Conservation (phyloP, 106 monocot species). For the Apostasia ramifera region DNA sequence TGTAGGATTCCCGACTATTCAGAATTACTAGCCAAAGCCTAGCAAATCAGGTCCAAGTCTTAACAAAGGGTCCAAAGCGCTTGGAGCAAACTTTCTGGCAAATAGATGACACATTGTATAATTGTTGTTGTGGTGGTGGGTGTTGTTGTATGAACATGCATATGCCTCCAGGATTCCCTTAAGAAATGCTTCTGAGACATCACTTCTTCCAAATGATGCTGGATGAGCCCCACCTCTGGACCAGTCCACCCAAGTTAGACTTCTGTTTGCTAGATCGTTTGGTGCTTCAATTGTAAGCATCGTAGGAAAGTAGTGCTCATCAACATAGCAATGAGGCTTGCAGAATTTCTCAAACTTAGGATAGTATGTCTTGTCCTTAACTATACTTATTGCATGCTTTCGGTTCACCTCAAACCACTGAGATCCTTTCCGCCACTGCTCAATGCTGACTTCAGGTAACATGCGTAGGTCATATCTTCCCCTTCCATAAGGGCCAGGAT, state of each 20-base stretch:
- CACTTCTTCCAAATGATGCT: slow-evolving; percentile 9
- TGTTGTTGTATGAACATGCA: slow-evolving; percentile 4
- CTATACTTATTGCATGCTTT: slow-evolving; percentile 1
- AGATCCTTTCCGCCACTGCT: slow-evolving; percentile 18
- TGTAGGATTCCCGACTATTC: too few species aligned
- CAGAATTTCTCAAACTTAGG: slow-evolving; percentile 14
- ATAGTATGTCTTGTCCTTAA: slow-evolving; percentile 7
- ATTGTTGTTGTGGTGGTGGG: not conserved
- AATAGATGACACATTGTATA: slow-evolving; percentile 14
- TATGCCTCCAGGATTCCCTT: not conserved
- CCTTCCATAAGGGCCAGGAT: slow-evolving; percentile 16
- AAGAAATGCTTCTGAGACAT: slow-evolving; percentile 9
- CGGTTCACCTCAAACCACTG: slow-evolving; percentile 19
- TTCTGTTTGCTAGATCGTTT: slow-evolving; percentile 14
- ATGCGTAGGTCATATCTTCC: slow-evolving; percentile 15
- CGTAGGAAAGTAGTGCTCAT: slow-evolving; percentile 18
- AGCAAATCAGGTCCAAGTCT: slow-evolving; percentile 6
- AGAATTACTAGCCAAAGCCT: slow-evolving; percentile 5
- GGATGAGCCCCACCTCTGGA: slow-evolving; percentile 21
- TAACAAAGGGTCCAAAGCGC: slow-evolving; percentile 15
- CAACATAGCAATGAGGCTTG: slow-evolving; percentile 17
- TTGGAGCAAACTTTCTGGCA: slow-evolving; percentile 18
- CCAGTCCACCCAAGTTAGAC: slow-evolving; percentile 14
- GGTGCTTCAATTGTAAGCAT: slow-evolving; percentile 15
- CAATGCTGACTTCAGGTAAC: slow-evolving; percentile 12